phyloP scores from a whole-genome alignment of 495 filamentous ascomycete species.

The Penicillium maclennaniae region DNA sequence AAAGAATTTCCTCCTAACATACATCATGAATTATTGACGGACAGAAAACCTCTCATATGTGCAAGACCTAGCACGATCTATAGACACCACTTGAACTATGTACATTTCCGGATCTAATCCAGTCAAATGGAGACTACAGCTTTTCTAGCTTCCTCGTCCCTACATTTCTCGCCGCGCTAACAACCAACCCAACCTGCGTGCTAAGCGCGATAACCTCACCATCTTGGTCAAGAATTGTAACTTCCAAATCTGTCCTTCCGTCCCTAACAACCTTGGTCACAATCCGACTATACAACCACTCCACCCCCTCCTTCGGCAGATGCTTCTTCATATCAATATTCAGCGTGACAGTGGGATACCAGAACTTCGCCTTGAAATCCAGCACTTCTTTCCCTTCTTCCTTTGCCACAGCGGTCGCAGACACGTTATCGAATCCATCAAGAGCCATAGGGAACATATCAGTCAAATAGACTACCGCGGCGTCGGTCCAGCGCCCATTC shows the following conservation, averaged over 20 bases:
- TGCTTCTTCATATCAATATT: conserved; percentile 64
- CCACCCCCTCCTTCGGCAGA: conserved; percentile 53
- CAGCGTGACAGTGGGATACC: conserved; percentile 78
- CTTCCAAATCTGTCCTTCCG: conserved; percentile 63
- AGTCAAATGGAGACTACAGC: conserved; percentile 21
- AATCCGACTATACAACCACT: conserved; percentile 63
- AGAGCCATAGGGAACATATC: conserved; percentile 64
- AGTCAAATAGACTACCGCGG: conserved; percentile 52
- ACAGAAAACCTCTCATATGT: neutral
- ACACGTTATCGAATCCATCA: conserved; percentile 40
- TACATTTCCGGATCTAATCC: conserved; percentile 1
- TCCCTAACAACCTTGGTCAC: conserved; percentile 54
- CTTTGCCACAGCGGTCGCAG: conserved; percentile 18
- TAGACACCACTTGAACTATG: neutral
- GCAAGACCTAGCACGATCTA: conserved; percentile 3
- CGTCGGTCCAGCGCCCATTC: conserved; percentile 52
- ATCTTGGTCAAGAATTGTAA: conserved; percentile 54
- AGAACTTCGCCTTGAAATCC: conserved; percentile 41
- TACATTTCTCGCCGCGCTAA: conserved; percentile 53
- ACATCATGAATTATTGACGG: no score
- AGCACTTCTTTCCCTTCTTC: conserved; percentile 13
- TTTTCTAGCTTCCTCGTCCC: conserved; percentile 32
- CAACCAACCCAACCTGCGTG: conserved; percentile 59
- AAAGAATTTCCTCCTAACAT: no score
- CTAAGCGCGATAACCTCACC: conserved; percentile 59